phyloP scores from a whole-genome alignment of 2,329 filamentous ascomycete species.

The Tympanopsis confertula region DNA sequence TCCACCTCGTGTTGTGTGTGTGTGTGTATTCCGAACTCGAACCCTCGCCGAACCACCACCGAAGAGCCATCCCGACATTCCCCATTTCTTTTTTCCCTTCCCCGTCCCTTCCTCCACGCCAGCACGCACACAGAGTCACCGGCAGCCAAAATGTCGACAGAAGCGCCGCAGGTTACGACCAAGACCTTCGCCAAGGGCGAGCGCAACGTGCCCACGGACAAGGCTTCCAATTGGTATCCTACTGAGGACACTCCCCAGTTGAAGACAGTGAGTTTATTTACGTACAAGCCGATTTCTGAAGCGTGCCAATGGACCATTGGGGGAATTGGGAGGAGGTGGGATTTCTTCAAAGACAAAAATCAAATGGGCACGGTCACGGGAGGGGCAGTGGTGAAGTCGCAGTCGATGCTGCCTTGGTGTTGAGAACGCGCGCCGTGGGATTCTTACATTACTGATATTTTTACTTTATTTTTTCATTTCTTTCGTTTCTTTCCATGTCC shows the following conservation, averaged over 20 bases:
- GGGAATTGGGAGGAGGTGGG: conserved; percentile 1
- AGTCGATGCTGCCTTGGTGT: too few relatives aligned
- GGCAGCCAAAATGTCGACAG: conserved; percentile 50
- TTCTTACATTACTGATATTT: too few relatives aligned
- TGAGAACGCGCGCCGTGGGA: too few relatives aligned
- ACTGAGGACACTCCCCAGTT: conserved; percentile 78
- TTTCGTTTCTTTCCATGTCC: too few relatives aligned
- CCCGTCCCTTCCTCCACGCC: conserved; percentile 32
- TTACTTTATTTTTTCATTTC: too few relatives aligned
- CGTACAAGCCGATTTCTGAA: conserved; percentile 1
- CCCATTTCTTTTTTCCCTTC: conserved; percentile 18
- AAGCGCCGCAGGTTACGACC: conserved; percentile 49
- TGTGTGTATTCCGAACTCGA: too few relatives aligned
- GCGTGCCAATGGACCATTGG: conserved; percentile 5
- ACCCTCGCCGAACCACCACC: too few relatives aligned
- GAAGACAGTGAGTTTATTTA: conserved; percentile 87
- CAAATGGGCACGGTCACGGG: too few relatives aligned
- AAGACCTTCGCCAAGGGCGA: conserved; percentile 98
- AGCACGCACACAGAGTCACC: conserved; percentile 19
- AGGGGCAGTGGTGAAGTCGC: too few relatives aligned
- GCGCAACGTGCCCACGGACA: conserved; percentile 79
- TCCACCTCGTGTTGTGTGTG: too few relatives aligned
- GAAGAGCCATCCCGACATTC: conserved; percentile 21
- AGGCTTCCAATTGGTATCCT: conserved; percentile 99
- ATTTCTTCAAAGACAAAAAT: conserved; percentile 5